phyloP scores from a whole-genome alignment of 306 rosid genomes.

The Lotus japonicus region DNA sequence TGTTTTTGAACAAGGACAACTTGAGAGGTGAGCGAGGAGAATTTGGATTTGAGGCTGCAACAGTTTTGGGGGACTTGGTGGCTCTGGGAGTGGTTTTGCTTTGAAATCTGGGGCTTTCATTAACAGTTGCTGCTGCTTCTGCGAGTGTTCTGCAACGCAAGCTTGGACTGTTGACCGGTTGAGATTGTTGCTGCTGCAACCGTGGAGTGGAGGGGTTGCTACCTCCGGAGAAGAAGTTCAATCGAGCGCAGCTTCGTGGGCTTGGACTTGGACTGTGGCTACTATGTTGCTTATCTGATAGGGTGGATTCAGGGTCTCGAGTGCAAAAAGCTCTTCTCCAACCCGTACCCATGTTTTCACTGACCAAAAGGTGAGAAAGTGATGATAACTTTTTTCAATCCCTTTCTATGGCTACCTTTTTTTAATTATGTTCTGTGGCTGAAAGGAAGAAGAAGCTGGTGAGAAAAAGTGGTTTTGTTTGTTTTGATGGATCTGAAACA shows the following conservation, averaged over 20 bases:
- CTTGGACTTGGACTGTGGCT: slow-evolving; percentile 49
- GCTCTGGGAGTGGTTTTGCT: slow-evolving; percentile 40
- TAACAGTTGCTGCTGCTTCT: slow-evolving; percentile 17
- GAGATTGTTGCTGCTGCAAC: slow-evolving; percentile 24
- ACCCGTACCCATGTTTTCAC: slow-evolving; percentile 74
- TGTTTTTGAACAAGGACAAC: slow-evolving; percentile 82
- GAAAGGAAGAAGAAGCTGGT: neutral
- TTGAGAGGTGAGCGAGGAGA: slow-evolving; percentile 93
- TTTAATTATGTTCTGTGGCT: slow-evolving; percentile 6
- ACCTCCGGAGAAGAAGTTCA: slow-evolving; percentile 60
- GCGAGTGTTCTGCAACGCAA: slow-evolving; percentile 48
- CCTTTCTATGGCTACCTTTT: slow-evolving; percentile 1
- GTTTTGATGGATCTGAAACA: slow-evolving; percentile 47
- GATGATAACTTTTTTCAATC: slow-evolving; percentile 1
- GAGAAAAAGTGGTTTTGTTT: slow-evolving; percentile 30
- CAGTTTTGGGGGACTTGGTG: slow-evolving; percentile 35
- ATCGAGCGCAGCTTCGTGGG: slow-evolving; percentile 62
- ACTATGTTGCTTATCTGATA: slow-evolving; percentile 37
- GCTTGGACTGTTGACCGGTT: slow-evolving; percentile 30
- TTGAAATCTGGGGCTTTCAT: slow-evolving; percentile 37
- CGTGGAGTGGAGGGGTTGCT: slow-evolving; percentile 66
- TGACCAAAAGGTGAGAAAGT: neutral
- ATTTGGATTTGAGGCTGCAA: slow-evolving; percentile 51
- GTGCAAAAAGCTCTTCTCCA: slow-evolving; percentile 98
- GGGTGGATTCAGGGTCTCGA: slow-evolving; percentile 49